Conservation (phyloP, 192 early-diverging fungal genomes). For the Tieghemiomyces parasiticus region DNA sequence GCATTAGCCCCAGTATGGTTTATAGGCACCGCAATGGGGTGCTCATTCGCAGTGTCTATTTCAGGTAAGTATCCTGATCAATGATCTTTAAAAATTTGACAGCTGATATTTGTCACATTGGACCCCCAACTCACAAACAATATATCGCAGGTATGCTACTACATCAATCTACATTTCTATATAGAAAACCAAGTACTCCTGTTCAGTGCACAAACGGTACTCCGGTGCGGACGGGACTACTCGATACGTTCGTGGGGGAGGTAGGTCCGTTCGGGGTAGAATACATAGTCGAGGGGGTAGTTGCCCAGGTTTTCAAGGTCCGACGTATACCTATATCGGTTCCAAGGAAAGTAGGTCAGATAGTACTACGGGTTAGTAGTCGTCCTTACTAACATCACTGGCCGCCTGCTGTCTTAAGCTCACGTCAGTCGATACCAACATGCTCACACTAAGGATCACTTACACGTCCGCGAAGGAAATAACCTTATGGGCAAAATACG, state of each 20-base stretch:
- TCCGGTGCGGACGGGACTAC: too few relatives aligned
- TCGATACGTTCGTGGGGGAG: constrained; percentile 30
- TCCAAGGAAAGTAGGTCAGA: neutral
- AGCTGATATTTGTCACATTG: too few relatives aligned
- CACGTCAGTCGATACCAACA: neutral
- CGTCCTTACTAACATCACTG: neutral
- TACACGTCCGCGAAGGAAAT: constrained; percentile 27
- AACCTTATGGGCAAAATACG: constrained; percentile 43
- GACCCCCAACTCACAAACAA: too few relatives aligned
- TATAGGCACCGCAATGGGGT: too few relatives aligned
- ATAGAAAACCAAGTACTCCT: too few relatives aligned
- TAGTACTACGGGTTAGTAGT: neutral
- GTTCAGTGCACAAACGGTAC: too few relatives aligned
- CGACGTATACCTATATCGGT: constrained; percentile 29
- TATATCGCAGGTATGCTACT: too few relatives aligned
- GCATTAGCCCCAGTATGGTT: too few relatives aligned
- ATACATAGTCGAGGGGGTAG: constrained; percentile 41
- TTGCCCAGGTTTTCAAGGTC: constrained; percentile 32
- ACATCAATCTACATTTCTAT: too few relatives aligned
- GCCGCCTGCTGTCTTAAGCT: neutral
- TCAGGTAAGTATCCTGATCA: too few relatives aligned
- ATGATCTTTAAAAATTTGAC: too few relatives aligned
- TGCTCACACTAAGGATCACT: neutral
- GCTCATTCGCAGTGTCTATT: too few relatives aligned
- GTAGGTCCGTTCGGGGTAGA: constrained; percentile 40